These are phyloP conservation scores for Marchantia polymorpha DNA, from an alignment of 225 moss, liverwort and hornwort species.

Conservation along the genomic window DNA sequence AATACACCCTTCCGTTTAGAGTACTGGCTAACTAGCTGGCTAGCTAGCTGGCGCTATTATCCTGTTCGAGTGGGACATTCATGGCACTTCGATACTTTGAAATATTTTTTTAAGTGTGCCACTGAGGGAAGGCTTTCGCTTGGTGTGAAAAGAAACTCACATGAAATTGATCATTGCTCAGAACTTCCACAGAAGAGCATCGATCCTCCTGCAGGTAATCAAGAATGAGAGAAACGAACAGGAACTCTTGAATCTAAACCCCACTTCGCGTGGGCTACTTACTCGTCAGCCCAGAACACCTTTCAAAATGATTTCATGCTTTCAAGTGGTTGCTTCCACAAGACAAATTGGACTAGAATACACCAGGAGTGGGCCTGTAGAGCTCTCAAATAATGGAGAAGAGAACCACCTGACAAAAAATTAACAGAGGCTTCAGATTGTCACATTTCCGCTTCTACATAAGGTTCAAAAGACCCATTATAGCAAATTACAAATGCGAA, in stretches of 20 bases:
- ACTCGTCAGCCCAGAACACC: conserved; percentile 21
- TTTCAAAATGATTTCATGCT: conserved; percentile 26
- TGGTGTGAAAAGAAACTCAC: conserved; percentile 18
- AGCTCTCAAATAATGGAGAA: conserved; percentile 35
- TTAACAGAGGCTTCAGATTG: conserved; percentile 26
- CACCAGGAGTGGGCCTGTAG: conserved; percentile 31
- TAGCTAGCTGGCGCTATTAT: conserved; percentile 5
- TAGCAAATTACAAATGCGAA: conserved; percentile 22
- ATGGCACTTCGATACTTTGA: background rate
- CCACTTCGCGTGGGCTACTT: conserved; percentile 13
- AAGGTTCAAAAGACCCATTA: conserved; percentile 19
- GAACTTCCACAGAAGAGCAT: conserved; percentile 6
- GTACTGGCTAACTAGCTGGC: background rate
- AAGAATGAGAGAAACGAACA: conserved; percentile 6
- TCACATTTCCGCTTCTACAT: conserved; percentile 22
- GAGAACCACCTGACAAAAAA: conserved; percentile 36
- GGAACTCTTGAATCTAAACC: conserved; percentile 13
- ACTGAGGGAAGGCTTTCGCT: background rate
- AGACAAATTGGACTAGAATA: conserved; percentile 36
- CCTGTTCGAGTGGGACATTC: background rate
- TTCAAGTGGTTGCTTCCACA: conserved; percentile 33
- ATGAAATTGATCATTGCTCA: conserved; percentile 8
- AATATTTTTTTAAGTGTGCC: background rate
- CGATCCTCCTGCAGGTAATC: conserved; percentile 13
- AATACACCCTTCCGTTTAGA: conserved; percentile 1